Base-by-base conservation (phyloP, 1,284 basidiomycete species). In the Naganishia sp. region DNA sequence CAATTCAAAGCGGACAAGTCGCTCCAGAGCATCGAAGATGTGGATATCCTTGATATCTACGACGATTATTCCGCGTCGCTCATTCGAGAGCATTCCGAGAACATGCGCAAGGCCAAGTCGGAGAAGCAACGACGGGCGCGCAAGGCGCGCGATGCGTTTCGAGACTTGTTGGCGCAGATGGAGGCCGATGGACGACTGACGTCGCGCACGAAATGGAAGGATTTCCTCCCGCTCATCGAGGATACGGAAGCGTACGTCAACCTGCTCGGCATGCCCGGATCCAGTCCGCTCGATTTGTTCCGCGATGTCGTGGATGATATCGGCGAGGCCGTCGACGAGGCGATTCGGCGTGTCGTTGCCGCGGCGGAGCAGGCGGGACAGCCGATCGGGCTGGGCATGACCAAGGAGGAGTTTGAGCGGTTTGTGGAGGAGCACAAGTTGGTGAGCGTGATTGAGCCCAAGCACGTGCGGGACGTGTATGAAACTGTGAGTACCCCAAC, bases 201-300 rank as follows among this genome's bases (percentile, higher is more conserved):
- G 59, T 87, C 93, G 6, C 86, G 88, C 36, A 86, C 88, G 2
- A 95, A 93, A 75, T 99, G 94, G 94, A 93, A 93, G 77, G 84
- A 90, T 43, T 84, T 94, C 28, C 92, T 92, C 71, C 88, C 90
- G 0, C 77, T 83, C 25, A 87, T 99, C 79, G 83, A 84, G 28
- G 82, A 87, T 39, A 92, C 97, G 73, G 36, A 39, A 39, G 87
- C 92, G n/a, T 96, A 97, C 79, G 82, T 87, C 39, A 83, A 86
- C 67, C 86, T 97, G 76, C 86, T 97, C 6, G 94, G 94, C 1
- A 90, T 90, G 74, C 89, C 92, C 4, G 96, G 96, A 16, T 95
- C 92, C 2, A 92, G 90, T 70, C 93, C 95, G 1, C 83, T 99
- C 48, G 95, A 99, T 71, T 84, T 99, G 11, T 99, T 97, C 81